Evolutionary conservation across 352 stramenopile genomes (phyloP).

Genomic region (Chrysophaeum taylorii): DNA sequence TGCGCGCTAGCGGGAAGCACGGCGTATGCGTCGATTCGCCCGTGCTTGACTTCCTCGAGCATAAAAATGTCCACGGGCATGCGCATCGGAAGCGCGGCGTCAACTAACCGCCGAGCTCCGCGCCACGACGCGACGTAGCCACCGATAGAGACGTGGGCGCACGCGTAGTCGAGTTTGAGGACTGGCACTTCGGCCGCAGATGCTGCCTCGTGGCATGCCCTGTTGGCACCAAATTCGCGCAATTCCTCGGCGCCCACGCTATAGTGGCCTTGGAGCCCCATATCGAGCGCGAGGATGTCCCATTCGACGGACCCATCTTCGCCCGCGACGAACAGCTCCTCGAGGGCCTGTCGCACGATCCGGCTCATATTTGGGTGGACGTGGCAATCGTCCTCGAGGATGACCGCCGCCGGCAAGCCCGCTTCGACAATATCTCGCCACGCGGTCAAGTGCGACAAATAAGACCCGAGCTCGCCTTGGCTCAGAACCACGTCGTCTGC

Average conservation of each 20-base stretch:
- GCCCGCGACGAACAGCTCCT: not conserved
- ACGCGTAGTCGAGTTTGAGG: not conserved
- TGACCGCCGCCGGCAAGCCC: not conserved
- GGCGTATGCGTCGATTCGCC: not conserved
- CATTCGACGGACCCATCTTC: no score
- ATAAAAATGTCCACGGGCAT: not conserved
- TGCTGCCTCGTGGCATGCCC: not conserved
- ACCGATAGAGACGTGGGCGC: slow-evolving; percentile 6
- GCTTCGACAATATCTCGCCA: not conserved
- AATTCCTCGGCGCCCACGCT: not conserved
- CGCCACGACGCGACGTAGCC: not conserved
- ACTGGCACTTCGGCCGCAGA: not conserved
- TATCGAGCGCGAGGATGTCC: not conserved
- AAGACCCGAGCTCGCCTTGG: slow-evolving; percentile 3
- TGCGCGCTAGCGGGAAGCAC: not conserved
- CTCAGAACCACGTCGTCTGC: not conserved
- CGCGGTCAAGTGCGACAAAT: not conserved
- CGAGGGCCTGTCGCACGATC: not conserved
- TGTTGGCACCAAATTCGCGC: not conserved
- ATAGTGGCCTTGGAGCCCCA: not conserved
- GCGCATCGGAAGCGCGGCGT: not conserved
- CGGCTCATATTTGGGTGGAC: not conserved
- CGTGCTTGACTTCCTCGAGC: not conserved
- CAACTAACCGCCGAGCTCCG: not conserved
- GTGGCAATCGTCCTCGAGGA: not conserved